phyloP scores from a whole-genome alignment of 768 basidiomycete species.

The Suillus lakei region DNA sequence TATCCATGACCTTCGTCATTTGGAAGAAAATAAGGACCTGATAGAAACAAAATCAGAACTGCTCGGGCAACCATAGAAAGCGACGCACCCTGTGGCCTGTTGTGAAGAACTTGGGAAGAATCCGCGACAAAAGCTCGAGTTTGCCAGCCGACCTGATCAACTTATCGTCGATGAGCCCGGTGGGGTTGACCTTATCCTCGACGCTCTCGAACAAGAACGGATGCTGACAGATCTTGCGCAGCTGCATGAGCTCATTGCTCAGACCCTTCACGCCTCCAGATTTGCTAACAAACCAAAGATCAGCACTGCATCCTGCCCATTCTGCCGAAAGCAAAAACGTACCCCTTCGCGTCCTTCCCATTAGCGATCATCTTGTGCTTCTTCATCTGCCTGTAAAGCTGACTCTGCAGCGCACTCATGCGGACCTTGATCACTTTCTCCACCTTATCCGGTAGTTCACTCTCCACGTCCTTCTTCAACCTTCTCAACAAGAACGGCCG shows the following conservation, averaged over 20 bases:
- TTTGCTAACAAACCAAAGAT: slow-evolving; percentile 50
- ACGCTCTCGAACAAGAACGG: slow-evolving; percentile 96
- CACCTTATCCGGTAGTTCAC: slow-evolving; percentile 94
- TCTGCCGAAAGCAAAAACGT: slow-evolving; percentile 27
- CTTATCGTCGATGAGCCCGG: slow-evolving; percentile 80
- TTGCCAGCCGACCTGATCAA: slow-evolving; percentile 90
- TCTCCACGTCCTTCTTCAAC: slow-evolving; percentile 96
- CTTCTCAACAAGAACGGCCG: slow-evolving; percentile 92
- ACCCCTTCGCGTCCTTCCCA: slow-evolving; percentile 79
- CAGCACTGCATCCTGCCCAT: slow-evolving; percentile 1
- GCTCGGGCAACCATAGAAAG: not conserved
- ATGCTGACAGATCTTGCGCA: slow-evolving; percentile 98
- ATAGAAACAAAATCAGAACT: slow-evolving; percentile 10
- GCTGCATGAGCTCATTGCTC: slow-evolving; percentile 96
- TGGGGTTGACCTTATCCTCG: slow-evolving; percentile 91
- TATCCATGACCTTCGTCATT: slow-evolving; percentile 99
- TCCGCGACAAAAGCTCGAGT: slow-evolving; percentile 87
- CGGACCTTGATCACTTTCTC: slow-evolving; percentile 97
- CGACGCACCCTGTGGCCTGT: slow-evolving; percentile 83
- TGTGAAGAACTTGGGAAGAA: slow-evolving; percentile 93
- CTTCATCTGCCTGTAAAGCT: slow-evolving; percentile 97
- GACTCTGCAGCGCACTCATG: slow-evolving; percentile 91
- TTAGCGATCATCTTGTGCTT: slow-evolving; percentile 97
- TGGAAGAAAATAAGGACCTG: slow-evolving; percentile 99
- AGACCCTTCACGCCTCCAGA: slow-evolving; percentile 82